Percentiles rank a stretch among this genome's conserved stretches.
phyloP scores from a whole-genome alignment of 2,329 filamentous ascomycete genomes.

The Diaporthe eres region DNA sequence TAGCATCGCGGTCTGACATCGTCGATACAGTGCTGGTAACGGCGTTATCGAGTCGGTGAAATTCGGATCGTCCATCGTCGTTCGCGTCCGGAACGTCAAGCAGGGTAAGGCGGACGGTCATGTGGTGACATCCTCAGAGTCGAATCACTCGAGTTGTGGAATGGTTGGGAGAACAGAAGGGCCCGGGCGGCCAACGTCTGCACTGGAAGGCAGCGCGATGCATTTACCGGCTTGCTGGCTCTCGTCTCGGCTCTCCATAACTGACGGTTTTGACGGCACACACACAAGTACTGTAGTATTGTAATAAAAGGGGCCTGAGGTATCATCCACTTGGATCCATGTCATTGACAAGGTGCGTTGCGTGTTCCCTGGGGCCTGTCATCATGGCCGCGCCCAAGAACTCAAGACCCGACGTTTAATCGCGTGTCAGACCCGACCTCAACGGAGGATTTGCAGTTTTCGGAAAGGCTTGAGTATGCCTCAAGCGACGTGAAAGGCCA shows the following conservation, averaged over 20 bases:
- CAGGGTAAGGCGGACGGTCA: not conserved
- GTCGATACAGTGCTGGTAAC: conserved; percentile 45
- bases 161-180: not conserved
- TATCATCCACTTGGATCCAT: conserved; percentile 36
- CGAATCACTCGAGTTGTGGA: conserved; percentile 15
- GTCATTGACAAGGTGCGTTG: not conserved
- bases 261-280: conserved; percentile 18
- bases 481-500: not conserved
- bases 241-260: not conserved
- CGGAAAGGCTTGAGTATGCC: conserved; percentile 1
- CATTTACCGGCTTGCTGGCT: not conserved
- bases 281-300: conserved; percentile 14
- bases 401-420: conserved; percentile 1
- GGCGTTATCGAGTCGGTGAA: conserved; percentile 43
- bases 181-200: not conserved
- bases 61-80: conserved; percentile 18
- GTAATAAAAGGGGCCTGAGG: conserved; percentile 33
- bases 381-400: not conserved
- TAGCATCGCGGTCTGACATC: conserved; percentile 45
- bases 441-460: conserved; percentile 9
- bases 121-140: conserved; percentile 15
- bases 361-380: conserved; percentile 8
- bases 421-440: conserved; percentile 1
- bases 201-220: not conserved
- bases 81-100: conserved; percentile 6